Base-by-base conservation (phyloP, 2,329 filamentous ascomycete genomes). In the Fusarium papillatum region DNA sequence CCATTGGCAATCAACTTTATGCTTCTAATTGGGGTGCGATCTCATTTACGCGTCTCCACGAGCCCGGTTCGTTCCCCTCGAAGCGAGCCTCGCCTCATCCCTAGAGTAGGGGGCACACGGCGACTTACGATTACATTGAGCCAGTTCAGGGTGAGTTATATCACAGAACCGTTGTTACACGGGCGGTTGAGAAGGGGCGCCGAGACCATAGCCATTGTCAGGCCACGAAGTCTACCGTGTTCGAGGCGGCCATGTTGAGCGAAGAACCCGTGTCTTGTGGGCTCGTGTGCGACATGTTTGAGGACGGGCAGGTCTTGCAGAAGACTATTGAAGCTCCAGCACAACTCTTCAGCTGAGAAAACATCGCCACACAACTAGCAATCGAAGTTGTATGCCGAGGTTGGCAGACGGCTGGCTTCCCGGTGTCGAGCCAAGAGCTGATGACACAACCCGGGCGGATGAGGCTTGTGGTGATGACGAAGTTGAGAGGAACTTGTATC, bases 11-110 rank as follows among this genome's bases (percentile, higher is more conserved):
- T 17, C 24, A 43, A 9, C 11, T 14, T 11, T 14, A 19, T 63
- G 13, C 41, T 69, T 19, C 62, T 66, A 69, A n/a, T 48, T 34
- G 11, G 65, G 84, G 81, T 84, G 81, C 64, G 82, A 84, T 68
- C 78, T 85, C 60, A 83, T 85, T 38, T 81, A 81, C 68, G 79
- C 82, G 34, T 82, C 82, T 24, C 75, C 79, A 50, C 73, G 76
- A 60, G 79, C 82, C 57, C 80, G 81, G 17, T 84, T 84, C 71
- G 80, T 83, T 24, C 79, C 84, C 43, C 82, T 83, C 9, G 83
- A 85, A 70, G 82, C 83, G 66, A 82, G 77, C 66, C 80, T 83
- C 38, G 82, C 38, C 78, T 84, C 31, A 84, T 86, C 64, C 84
- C 83, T 17, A 82, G 82, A 29, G 82, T 80, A n/a, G 84, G 84